Evolutionary conservation across 176 grass and related monocot species (phyloP), one percentile per base, ranked within the genome.

Genomic region (Guadua angustifolia): DNA sequence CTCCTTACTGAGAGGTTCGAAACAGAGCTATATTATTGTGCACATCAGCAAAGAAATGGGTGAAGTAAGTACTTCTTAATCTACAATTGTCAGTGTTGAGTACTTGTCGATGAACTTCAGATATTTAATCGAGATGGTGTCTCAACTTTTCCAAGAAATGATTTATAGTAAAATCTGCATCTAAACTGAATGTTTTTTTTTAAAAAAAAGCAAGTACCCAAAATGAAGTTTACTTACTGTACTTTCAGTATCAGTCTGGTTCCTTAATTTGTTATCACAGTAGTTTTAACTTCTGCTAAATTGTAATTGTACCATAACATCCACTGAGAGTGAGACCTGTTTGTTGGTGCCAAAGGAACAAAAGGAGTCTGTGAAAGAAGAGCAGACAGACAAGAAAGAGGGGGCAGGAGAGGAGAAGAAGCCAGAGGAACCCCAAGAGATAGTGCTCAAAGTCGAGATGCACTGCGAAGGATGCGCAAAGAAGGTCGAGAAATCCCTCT

Each of bases 401-500:
- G 79, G 73, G 40, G 70, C 78, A 49, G 47, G 75, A 74, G 65
- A 91, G 47, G 71, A 83, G 69, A 47, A 82, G 67, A 46, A 35
- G 40, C 69, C 52, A 55, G 78, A 79, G 22, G 86, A 81, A 44
- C 77, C 92, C 9, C 84, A 60, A 32, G 89, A 94, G 36, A 87
- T 94, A 42, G 78, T 94, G 63, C 81, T 94, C 13, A 92, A 88
- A 83, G 92, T 94, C n/a, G 89, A 94, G 49, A 94, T 94, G 89
- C 89, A 94, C 75, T 92, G 89, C 26, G 87, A 89, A 52, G 92
- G 79, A 66, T 94, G 92, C 43, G 92, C 92, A 16, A 91, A 58
- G 91, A 92, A 94, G 78, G 92, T 92, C 14, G 58, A 74, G 55
- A 86, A 58, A 25, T 92, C 89, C 9, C 84, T 94, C 40, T 62